Base-by-base conservation (phyloP, 2,329 filamentous ascomycete species). In the Ampelomyces quisqualis region DNA sequence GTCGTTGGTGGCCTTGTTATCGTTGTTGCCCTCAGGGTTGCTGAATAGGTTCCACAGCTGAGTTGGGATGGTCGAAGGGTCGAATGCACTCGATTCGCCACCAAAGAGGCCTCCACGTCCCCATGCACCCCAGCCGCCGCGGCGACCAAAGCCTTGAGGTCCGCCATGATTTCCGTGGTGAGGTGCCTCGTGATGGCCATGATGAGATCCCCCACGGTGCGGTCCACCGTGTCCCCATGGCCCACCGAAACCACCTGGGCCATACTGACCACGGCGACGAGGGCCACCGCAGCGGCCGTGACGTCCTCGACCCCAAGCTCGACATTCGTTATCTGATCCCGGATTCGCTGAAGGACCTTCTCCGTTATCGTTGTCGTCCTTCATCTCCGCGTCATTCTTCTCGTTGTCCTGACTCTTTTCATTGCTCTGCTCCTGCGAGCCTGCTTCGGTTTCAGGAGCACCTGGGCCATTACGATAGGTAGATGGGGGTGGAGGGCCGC, bases 1-100 rank as follows among this genome's bases (percentile, higher is more conserved):
- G 7, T 55, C 55, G 11, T 50, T 51, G 18, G 49, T 41, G n/a
- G 34, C 34, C 2, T 50, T 51, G 7, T 39, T 44, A 37, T 43
- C 39, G 30, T 48, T 46, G 23, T 51, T 53, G 24, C 49, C 43
- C 7, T 53, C 40, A 7, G 39, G 22, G 8, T 53, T 49, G 14
- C 52, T 65, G 44, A 74, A 71, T 10, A 49, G 52, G 11, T 45
- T 49, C 40, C 50, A 59, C 36, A 74, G 55, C 5, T 69, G 44
- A n/a, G 49, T 50, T n/a, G 62, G 63, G 6, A 72, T 47, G 9
- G 43, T 38, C 7, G 51, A 45, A 9, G 64, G 56, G 31, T 62
- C 46, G 31, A 60, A 64, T 2, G 44, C 51, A 17, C 40, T 45
- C 29, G 58, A 63, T 2, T 44, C 50, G 13, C 40, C 27, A 8